Percentiles rank a stretch among this genome's conserved stretches.
phyloP scores from a whole-genome alignment of 768 basidiomycete species.

The Lactifluus subvellereus region DNA sequence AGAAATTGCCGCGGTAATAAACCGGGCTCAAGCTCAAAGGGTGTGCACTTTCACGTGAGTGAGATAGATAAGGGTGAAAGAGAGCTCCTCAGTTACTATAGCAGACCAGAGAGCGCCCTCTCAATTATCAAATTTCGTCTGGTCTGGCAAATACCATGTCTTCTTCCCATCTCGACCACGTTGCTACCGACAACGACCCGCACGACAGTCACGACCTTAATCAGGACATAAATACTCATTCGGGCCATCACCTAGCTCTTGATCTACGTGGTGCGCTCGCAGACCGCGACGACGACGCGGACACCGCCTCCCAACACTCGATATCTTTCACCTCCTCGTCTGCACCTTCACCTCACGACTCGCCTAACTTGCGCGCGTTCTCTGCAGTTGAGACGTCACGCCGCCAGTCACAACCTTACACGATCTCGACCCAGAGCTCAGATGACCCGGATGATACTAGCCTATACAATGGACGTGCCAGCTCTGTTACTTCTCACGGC shows the following conservation, averaged over 20 bases:
- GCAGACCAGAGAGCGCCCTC: neutral
- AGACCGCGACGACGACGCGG: slow-evolving; percentile 51
- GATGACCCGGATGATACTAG: slow-evolving; percentile 15
- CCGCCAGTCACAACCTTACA: slow-evolving; percentile 42
- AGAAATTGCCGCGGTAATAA: too few species aligned
- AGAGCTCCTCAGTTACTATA: neutral
- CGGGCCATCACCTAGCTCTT: slow-evolving; percentile 5
- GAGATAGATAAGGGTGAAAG: too few species aligned
- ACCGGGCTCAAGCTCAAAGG: too few species aligned
- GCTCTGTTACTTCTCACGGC: slow-evolving; percentile 16
- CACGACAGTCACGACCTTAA: neutral
- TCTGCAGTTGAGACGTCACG: slow-evolving; percentile 25
- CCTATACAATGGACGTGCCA: slow-evolving; percentile 9
- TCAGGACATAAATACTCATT: neutral
- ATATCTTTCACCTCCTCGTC: slow-evolving; percentile 64
- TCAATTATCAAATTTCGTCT: neutral
- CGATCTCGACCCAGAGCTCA: slow-evolving; percentile 26
- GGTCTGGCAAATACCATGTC: slow-evolving; percentile 1
- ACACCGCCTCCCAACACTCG: slow-evolving; percentile 75
- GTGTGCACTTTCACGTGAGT: too few species aligned
- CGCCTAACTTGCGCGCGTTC: slow-evolving; percentile 25
- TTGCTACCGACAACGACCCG: slow-evolving; percentile 17
- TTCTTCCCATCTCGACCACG: neutral
- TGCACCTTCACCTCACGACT: slow-evolving; percentile 45
- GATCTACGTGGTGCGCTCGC: slow-evolving; percentile 25